Conservation (phyloP, 2,329 filamentous ascomycete genomes). For the Talaromyces amestolkiae region DNA sequence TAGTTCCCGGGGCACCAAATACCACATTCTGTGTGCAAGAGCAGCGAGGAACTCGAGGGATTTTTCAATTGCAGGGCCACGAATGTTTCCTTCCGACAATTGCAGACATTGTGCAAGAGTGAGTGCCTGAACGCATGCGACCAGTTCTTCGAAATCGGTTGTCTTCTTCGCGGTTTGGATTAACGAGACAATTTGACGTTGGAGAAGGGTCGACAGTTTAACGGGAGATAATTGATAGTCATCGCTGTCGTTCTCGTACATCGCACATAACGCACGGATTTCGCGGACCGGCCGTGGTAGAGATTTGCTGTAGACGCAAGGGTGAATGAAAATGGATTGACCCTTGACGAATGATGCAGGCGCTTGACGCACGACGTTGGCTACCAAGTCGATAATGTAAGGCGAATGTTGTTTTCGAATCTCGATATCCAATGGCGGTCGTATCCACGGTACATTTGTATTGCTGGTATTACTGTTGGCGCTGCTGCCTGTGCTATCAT, state of each 20-base stretch:
- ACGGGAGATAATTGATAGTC: slow-evolving; percentile 17
- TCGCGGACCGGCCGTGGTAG: slow-evolving; percentile 22
- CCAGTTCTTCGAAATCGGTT: slow-evolving; percentile 26
- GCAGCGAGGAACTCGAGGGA: slow-evolving; percentile 22
- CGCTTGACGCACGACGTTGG: slow-evolving; percentile 23
- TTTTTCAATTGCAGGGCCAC: slow-evolving; percentile 21
- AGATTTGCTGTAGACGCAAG: slow-evolving; percentile 22
- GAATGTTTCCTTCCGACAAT: slow-evolving; percentile 19
- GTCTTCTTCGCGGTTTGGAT: slow-evolving; percentile 19
- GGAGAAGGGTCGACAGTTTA: slow-evolving; percentile 3
- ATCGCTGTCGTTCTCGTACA: slow-evolving; percentile 21
- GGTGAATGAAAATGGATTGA: slow-evolving; percentile 29
- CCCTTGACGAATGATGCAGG: slow-evolving; percentile 22
- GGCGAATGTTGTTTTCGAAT: slow-evolving; percentile 27
- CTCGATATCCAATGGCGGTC: slow-evolving; percentile 22
- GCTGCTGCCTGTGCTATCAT: background rate
- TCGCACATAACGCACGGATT: slow-evolving; percentile 24
- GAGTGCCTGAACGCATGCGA: slow-evolving; percentile 27
- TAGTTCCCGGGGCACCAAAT: slow-evolving; percentile 28
- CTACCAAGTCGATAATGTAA: slow-evolving; percentile 24
- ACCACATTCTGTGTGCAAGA: slow-evolving; percentile 26
- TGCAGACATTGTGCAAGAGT: slow-evolving; percentile 29
- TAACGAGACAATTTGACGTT: slow-evolving; percentile 20
- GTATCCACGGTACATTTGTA: slow-evolving; percentile 14
- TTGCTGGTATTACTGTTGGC: background rate